These are phyloP conservation scores for Mycena leptocephala DNA, from an alignment of 768 basidiomycete genomes.

Conservation along the genomic window DNA sequence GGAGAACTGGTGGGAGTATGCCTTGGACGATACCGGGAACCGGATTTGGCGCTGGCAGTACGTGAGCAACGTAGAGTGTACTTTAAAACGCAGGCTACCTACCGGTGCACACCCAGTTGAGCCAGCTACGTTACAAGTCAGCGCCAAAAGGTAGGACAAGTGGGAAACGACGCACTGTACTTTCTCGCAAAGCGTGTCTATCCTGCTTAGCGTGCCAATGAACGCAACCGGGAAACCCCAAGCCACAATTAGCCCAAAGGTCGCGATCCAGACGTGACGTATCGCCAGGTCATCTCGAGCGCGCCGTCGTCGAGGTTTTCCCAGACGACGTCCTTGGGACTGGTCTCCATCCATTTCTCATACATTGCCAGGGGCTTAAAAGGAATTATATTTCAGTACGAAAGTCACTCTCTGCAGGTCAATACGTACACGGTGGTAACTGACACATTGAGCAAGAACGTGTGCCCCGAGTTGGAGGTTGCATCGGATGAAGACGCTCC, in stretches of 20 bases:
- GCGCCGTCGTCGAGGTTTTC: slow-evolving; percentile 68
- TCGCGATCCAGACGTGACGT: slow-evolving; percentile 71
- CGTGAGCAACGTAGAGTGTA: background rate
- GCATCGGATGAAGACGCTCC: slow-evolving; percentile 76
- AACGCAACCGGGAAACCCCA: slow-evolving; percentile 81
- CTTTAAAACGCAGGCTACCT: background rate
- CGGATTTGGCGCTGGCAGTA: slow-evolving; percentile 50
- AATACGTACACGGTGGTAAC: slow-evolving; percentile 62
- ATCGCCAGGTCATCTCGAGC: slow-evolving; percentile 69
- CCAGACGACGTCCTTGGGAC: slow-evolving; percentile 73
- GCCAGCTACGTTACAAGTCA: slow-evolving; percentile 57
- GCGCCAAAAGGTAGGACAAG: background rate
- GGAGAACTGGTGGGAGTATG: slow-evolving; percentile 74
- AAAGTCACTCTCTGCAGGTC: slow-evolving; percentile 12
- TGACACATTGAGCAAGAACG: slow-evolving; percentile 75
- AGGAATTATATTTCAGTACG: background rate
- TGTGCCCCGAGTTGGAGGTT: slow-evolving; percentile 85
- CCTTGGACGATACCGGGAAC: slow-evolving; percentile 74
- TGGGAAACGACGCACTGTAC: slow-evolving; percentile 53
- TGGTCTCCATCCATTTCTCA: slow-evolving; percentile 74
- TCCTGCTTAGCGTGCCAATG: slow-evolving; percentile 76
- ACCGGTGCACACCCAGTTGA: slow-evolving; percentile 71
- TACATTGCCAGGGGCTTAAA: slow-evolving; percentile 70
- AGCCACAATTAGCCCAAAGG: slow-evolving; percentile 71
- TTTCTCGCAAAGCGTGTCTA: slow-evolving; percentile 66